These are phyloP conservation scores for Diaporthe destruens DNA, from an alignment of 2,329 filamentous ascomycete species.

Conservation along the genomic window DNA sequence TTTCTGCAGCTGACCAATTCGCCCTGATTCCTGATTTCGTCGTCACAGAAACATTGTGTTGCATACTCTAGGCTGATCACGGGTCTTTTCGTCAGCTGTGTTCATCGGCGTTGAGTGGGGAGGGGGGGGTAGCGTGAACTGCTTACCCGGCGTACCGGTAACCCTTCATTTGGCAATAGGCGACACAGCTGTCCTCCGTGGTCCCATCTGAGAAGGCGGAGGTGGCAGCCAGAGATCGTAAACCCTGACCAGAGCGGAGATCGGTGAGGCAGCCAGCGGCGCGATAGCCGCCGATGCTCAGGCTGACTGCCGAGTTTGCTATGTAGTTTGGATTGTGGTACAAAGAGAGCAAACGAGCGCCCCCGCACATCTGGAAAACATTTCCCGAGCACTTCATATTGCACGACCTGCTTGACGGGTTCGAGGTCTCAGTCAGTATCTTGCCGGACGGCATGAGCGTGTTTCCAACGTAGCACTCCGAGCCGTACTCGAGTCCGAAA, in stretches of 20 bases:
- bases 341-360: slow-evolving; percentile 41
- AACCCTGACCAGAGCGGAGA: not conserved
- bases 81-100: not conserved
- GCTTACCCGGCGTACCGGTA: slow-evolving; percentile 19
- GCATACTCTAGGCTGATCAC: slow-evolving; percentile 1
- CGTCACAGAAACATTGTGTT: slow-evolving; percentile 15
- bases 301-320: slow-evolving; percentile 12
- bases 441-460: slow-evolving; percentile 4
- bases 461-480: slow-evolving; percentile 13
- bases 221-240: slow-evolving; percentile 10
- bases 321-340: slow-evolving; percentile 34
- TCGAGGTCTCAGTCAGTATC: slow-evolving; percentile 8
- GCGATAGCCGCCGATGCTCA: slow-evolving; percentile 2
- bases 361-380: slow-evolving; percentile 42
- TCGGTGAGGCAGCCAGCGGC: slow-evolving; percentile 5
- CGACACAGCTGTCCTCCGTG: not conserved
- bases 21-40: not conserved
- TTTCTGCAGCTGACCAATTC: slow-evolving; percentile 9
- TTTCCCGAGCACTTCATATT: slow-evolving; percentile 43
- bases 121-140: not conserved
- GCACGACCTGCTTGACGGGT: slow-evolving; percentile 36
- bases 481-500: slow-evolving; percentile 7
- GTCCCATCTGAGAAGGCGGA: not conserved
- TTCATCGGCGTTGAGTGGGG: not conserved
- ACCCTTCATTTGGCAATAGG: not conserved